These are phyloP conservation scores for Neofusicoccum sp. DNA, from an alignment of 2,329 filamentous ascomycete species.

Conservation along the genomic window DNA sequence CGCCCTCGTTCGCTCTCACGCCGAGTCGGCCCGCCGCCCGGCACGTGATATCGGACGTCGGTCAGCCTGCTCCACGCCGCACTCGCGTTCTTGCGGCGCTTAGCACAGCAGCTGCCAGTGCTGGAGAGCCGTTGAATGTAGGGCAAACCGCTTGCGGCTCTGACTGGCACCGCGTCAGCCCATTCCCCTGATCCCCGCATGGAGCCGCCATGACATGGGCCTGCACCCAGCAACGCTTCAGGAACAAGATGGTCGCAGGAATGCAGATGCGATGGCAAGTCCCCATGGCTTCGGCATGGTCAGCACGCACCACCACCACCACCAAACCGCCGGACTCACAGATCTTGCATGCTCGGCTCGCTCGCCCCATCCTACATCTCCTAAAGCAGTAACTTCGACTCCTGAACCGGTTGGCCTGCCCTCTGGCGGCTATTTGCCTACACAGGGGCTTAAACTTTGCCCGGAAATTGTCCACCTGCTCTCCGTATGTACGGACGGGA, in stretches of 20 bases:
- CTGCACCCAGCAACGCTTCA: constrained; percentile 18
- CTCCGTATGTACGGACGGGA: background rate
- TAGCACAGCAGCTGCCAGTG: constrained; percentile 1
- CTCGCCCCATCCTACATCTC: background rate
- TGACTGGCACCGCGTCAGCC: constrained; percentile 12
- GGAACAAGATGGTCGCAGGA: constrained; percentile 14
- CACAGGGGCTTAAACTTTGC: background rate
- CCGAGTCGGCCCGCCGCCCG: background rate
- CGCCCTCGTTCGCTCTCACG: background rate
- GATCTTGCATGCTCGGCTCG: background rate
- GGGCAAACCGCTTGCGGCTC: constrained; percentile 3
- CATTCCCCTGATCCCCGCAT: constrained; percentile 18
- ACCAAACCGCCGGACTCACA: background rate
- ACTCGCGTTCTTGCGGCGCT: background rate
- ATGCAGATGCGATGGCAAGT: background rate
- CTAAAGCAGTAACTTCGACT: background rate
- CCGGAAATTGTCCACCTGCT: background rate
- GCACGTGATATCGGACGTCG: constrained; percentile 6
- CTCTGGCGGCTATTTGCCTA: constrained; percentile 2
- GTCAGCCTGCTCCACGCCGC: background rate
- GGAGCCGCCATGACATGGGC: constrained; percentile 12
- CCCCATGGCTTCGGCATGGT: background rate
- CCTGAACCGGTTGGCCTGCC: background rate
- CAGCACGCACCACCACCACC: background rate
- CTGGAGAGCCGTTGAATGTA: constrained; percentile 7